Conservation (phyloP, 1,284 basidiomycete genomes). For the Ceratobasidium theobromae region DNA sequence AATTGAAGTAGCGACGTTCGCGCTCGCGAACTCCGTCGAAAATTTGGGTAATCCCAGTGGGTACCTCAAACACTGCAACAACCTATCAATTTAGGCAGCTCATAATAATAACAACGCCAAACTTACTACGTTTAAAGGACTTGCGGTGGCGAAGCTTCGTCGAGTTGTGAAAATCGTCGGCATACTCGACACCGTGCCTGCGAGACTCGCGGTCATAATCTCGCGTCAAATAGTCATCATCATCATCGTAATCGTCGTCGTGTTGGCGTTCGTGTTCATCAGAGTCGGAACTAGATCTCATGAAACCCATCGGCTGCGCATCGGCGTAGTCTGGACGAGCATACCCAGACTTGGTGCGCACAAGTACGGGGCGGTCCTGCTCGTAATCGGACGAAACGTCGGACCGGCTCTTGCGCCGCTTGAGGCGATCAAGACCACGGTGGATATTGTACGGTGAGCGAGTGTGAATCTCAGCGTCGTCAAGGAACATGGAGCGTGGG, state of each 20-base stretch:
- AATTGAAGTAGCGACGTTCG: constrained; percentile 17
- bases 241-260: neutral
- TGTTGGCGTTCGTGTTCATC: constrained; percentile 9
- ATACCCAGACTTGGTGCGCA: constrained; percentile 28
- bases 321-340: neutral
- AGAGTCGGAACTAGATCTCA: constrained; percentile 12
- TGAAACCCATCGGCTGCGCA: constrained; percentile 2
- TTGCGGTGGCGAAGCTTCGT: constrained; percentile 25
- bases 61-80: constrained; percentile 26
- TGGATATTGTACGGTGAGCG: constrained; percentile 1
- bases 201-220: constrained; percentile 10
- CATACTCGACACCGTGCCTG: constrained; percentile 12
- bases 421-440: constrained; percentile 6
- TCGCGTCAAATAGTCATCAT: neutral
- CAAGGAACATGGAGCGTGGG: constrained; percentile 30
- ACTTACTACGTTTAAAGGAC: constrained; percentile 29
- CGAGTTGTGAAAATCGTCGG: constrained; percentile 2
- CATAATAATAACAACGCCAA: neutral
- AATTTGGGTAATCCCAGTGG: constrained; percentile 1
- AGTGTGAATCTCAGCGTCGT: constrained; percentile 17
- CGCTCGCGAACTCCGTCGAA: constrained; percentile 15
- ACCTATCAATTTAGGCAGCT: constrained; percentile 3
- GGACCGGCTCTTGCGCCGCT: constrained; percentile 29
- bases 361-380: constrained; percentile 20
- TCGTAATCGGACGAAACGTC: constrained; percentile 30